Evolutionary conservation across 345 rosid genomes (phyloP).

Genomic region (Clausena lansium): DNA sequence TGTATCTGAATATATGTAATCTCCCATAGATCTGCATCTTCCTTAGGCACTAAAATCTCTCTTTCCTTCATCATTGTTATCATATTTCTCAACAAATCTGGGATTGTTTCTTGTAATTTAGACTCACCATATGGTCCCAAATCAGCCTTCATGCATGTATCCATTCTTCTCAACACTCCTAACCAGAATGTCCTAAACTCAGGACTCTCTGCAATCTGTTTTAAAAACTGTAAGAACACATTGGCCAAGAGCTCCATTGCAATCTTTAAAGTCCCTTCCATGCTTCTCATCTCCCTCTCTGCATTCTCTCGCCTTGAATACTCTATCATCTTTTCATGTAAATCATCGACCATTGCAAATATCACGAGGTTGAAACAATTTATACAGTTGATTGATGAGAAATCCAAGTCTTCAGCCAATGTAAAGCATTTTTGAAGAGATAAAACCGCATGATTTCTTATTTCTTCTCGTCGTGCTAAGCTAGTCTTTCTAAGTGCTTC

Average conservation of each 20-base stretch:
- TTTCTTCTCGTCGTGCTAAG: conserved; percentile 77
- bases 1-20: conserved; percentile 88
- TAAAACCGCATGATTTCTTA: conserved; percentile 63
- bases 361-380: conserved; percentile 56
- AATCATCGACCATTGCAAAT: conserved; percentile 75
- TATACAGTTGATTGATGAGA: conserved; percentile 56
- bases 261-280: conserved; percentile 73
- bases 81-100: conserved; percentile 63
- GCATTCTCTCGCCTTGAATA: conserved; percentile 76
- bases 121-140: conserved; percentile 67
- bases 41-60: conserved; percentile 55
- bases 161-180: conserved; percentile 90
- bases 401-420: conserved; percentile 60
- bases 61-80: conserved; percentile 66
- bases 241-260: conserved; percentile 67
- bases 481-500: conserved; percentile 82
- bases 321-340: conserved; percentile 83
- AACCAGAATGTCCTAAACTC: conserved; percentile 87
- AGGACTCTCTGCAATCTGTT: conserved; percentile 49
- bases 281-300: conserved; percentile 80
- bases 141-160: conserved; percentile 91
- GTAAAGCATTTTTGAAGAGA: conserved; percentile 55
- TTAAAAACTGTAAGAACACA: conserved; percentile 49
- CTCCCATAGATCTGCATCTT: conserved; percentile 82
- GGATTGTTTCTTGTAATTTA: conserved; percentile 47